Base-by-base conservation (phyloP, 2,329 filamentous ascomycete genomes). In the Orbilia blumenaviensis region DNA sequence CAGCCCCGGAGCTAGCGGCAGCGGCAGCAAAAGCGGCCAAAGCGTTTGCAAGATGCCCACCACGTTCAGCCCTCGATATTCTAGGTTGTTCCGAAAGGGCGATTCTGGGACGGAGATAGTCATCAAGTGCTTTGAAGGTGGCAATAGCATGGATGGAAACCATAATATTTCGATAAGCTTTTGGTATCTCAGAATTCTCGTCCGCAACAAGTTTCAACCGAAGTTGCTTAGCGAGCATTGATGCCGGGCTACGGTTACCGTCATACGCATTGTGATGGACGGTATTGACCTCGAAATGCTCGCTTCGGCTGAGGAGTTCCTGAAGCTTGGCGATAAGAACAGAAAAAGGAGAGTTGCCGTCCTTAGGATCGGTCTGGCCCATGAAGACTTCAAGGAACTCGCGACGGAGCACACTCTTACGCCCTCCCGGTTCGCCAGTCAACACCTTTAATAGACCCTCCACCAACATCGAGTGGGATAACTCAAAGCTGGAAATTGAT, bases 91-190 rank as follows among this genome's bases (percentile, higher is more conserved):
- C 78, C 2, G 91, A 89, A 12, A 95, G 82, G 80, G 87, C 93
- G 73, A 99, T 96, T 76, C 94, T 89, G 6, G 95, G 95, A 38
- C 95, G 90, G 46, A 99, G 86, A 82, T 98, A 99, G 82, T 99
- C 95, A 81, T 98, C 95, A 23, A 99, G 85, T 0, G 94, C 92
- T 82, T 97, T 98, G 85, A 99, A 98, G 0, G 94, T 98, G 1
- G 95, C 94, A 81, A 99, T 98, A 14, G 95, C 95, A 82, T 99
- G 95, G 69, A 99, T 99, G 0, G 93, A 96, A 0, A 99, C 95
- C 91, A 97, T 97, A 78, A 99, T 96, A 79, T 94, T 97, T 21
- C 92, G 89, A 81, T 96, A 98, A 0, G 91, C 87, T 36, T 90
- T 88, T 16, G 95, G 95, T 74, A 99, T 95, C 56, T 95, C 92